Conservation (phyloP, 305 asterid genomes). For the Rubia peregrina region DNA sequence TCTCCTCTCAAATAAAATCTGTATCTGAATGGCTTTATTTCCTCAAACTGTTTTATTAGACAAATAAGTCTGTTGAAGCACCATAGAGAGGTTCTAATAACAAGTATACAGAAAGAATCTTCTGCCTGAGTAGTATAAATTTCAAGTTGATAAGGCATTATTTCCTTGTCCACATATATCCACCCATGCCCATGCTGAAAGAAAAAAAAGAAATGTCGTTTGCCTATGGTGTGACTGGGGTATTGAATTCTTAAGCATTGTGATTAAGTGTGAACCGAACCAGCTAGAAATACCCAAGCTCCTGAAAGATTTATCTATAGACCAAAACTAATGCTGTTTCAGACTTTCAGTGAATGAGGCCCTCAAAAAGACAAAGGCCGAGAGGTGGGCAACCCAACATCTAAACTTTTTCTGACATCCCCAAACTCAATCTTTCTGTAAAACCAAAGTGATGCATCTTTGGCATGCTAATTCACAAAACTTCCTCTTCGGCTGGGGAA, state of each 20-base stretch:
- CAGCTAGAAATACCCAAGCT: not conserved
- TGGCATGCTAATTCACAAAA: not conserved
- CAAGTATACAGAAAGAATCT: not conserved
- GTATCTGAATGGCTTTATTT: not conserved
- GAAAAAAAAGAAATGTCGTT: not conserved
- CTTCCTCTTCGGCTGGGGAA: not conserved
- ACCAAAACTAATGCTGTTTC: not conserved
- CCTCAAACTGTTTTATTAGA: not conserved
- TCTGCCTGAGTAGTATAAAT: not conserved
- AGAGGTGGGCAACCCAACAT: not conserved
- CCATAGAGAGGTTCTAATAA: not conserved
- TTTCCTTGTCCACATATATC: not conserved
- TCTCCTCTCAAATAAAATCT: not conserved
- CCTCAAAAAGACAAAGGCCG: not conserved
- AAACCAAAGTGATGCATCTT: not conserved
- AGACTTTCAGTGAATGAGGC: no score
- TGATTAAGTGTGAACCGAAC: not conserved
- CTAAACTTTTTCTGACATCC: conserved; percentile 4
- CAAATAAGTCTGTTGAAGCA: not conserved
- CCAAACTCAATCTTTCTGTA: not conserved
- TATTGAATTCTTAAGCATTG: not conserved
- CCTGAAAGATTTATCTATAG: not conserved
- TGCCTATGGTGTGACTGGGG: not conserved
- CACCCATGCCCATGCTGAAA: not conserved
- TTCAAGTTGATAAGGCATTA: not conserved